Percentiles rank a stretch among this genome's conserved stretches.
Conservation (phyloP, 176 grass and related monocot genomes). For the Areca catechu region DNA sequence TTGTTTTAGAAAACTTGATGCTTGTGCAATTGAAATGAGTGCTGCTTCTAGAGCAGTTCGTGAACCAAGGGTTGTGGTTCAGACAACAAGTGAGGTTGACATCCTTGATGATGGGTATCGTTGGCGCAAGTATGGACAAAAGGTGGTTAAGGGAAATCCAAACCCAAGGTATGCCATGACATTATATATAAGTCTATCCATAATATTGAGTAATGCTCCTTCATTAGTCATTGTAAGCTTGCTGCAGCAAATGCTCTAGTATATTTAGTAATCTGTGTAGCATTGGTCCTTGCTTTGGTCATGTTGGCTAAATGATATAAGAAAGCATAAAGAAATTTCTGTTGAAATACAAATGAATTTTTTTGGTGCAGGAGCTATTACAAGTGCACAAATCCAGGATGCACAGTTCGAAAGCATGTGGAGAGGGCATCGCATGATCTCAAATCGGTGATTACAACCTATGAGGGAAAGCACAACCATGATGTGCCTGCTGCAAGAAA, state of each 20-base stretch:
- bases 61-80: slow-evolving; percentile 90
- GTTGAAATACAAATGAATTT: background rate
- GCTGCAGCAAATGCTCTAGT: too few relatives aligned
- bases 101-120: slow-evolving; percentile 97
- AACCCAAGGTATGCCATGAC: slow-evolving; percentile 66
- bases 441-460: slow-evolving; percentile 91
- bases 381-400: slow-evolving; percentile 82
- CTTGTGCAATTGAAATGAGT: slow-evolving; percentile 66
- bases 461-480: slow-evolving; percentile 96
- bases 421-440: slow-evolving; percentile 97
- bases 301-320: too few relatives aligned
- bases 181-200: background rate
- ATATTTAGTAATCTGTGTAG: too few relatives aligned
- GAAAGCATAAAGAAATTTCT: too few relatives aligned
- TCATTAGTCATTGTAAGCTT: too few relatives aligned
- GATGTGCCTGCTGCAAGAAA: slow-evolving; percentile 91
- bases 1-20: too few relatives aligned
- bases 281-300: too few relatives aligned
- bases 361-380: slow-evolving; percentile 80
- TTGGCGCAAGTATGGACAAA: slow-evolving; percentile 99
- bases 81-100: slow-evolving; percentile 97
- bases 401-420: slow-evolving; percentile 88
- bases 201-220: too few relatives aligned
- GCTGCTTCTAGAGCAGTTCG: slow-evolving; percentile 65
- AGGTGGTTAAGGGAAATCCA: slow-evolving; percentile 99